phyloP scores from a whole-genome alignment of 441 rosid genomes.

The Populus tomentosa region DNA sequence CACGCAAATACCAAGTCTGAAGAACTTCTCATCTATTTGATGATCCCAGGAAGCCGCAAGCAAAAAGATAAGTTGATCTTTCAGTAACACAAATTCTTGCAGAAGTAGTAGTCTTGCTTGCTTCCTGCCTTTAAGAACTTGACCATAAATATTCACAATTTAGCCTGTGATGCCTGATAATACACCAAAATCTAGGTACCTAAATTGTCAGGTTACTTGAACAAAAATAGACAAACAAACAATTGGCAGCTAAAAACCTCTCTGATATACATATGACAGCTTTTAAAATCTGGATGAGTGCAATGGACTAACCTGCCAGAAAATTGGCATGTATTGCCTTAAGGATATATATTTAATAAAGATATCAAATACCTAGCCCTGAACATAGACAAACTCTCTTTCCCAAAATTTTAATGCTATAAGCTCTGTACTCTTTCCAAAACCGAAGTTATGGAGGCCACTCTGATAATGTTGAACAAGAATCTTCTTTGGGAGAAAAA shows the following conservation, averaged over 20 bases:
- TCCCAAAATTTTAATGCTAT: not conserved
- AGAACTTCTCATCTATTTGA: not conserved
- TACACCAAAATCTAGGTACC: not conserved
- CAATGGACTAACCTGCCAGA: not conserved
- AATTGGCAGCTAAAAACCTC: not conserved
- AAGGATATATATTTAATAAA: not conserved
- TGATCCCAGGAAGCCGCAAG: not conserved
- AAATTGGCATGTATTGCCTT: not conserved
- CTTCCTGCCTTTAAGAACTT: not conserved
- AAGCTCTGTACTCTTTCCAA: not conserved
- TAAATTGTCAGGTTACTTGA: not conserved
- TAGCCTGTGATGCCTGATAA: not conserved
- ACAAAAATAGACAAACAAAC: not conserved
- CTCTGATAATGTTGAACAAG: not conserved
- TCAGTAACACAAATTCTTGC: not conserved
- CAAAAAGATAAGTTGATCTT: not conserved
- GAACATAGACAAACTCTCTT: not conserved
- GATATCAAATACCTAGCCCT: not conserved
- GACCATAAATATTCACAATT: constrained; percentile 3
- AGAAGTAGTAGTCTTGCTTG: not conserved
- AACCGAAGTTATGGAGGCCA: not conserved
- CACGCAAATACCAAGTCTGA: not conserved
- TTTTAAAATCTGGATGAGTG: not conserved
- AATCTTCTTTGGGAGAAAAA: not conserved
- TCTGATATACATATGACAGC: not conserved